Percentiles rank a stretch among this genome's conserved stretches.
phyloP scores from a whole-genome alignment of 2,329 filamentous ascomycete genomes.

The Sporothrix inflata region DNA sequence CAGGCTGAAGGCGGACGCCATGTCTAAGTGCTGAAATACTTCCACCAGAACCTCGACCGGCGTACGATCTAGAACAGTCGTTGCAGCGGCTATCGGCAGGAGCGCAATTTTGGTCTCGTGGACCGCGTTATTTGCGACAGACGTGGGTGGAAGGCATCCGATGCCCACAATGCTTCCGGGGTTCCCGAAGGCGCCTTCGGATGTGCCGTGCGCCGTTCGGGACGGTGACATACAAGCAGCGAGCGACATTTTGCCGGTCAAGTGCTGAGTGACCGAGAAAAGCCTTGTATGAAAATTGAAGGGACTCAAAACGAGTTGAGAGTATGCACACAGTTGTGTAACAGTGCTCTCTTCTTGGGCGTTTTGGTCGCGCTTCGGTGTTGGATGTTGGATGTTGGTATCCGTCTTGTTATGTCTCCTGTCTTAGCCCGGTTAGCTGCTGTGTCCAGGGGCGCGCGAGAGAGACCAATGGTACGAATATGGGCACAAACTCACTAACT shows the following conservation, averaged over 20 bases:
- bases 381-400: background rate
- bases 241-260: constrained; percentile 25
- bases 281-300: background rate
- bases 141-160: background rate
- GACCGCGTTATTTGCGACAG: background rate
- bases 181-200: background rate
- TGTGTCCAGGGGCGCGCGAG: background rate
- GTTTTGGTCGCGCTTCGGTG: background rate
- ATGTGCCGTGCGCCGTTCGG: constrained; percentile 1
- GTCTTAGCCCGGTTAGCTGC: background rate
- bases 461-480: background rate
- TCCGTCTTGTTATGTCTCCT: background rate
- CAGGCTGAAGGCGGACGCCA: constrained; percentile 47
- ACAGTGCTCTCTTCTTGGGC: background rate
- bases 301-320: background rate
- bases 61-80: constrained; percentile 36
- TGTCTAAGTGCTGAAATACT: constrained; percentile 51
- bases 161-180: background rate
- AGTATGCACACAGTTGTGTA: background rate
- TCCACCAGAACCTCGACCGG: constrained; percentile 55
- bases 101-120: background rate
- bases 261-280: background rate
- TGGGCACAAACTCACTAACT: background rate
- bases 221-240: constrained; percentile 28
- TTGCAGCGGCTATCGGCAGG: constrained; percentile 30